Percentiles rank a stretch among this genome's conserved stretches.
These are phyloP conservation scores for Crepidotus sp. DNA, from an alignment of 1,284 basidiomycete genomes.

Conservation along the genomic window DNA sequence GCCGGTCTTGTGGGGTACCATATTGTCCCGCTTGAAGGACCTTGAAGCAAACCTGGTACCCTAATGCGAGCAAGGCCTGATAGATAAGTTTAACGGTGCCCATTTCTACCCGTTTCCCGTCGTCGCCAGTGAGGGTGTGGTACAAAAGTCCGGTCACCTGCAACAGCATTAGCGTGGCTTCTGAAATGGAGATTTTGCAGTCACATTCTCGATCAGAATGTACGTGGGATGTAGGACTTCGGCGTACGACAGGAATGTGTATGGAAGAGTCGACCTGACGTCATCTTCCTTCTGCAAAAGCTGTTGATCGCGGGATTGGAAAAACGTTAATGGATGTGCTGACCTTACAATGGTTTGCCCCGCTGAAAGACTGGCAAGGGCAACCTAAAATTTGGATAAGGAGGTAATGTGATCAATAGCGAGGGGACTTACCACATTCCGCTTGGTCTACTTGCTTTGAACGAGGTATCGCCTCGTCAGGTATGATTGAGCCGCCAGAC, in stretches of 20 bases:
- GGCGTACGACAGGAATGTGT: slow-evolving; percentile 5
- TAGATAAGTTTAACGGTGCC: slow-evolving; percentile 10
- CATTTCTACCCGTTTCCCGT: background rate
- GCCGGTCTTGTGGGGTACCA: slow-evolving; percentile 7
- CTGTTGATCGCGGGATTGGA: background rate
- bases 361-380: slow-evolving; percentile 16
- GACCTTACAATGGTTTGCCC: slow-evolving; percentile 6
- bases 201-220: slow-evolving; percentile 18
- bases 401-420: no score
- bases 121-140: background rate
- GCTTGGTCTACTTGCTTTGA: slow-evolving; percentile 8
- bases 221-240: slow-evolving; percentile 8
- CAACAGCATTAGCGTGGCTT: no score
- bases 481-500: background rate
- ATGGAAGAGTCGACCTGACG: slow-evolving; percentile 3
- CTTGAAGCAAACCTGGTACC: slow-evolving; percentile 9
- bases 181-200: background rate
- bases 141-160: slow-evolving; percentile 3
- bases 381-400: slow-evolving; percentile 2
- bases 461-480: slow-evolving; percentile 7
- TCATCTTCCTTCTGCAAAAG: slow-evolving; percentile 6
- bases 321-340: background rate
- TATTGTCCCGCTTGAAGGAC: slow-evolving; percentile 10
- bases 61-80: background rate
- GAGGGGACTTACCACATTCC: slow-evolving; percentile 4